Base-by-base conservation (phyloP, 2,329 filamentous ascomycete genomes). In the Fusarium denticulatum region DNA sequence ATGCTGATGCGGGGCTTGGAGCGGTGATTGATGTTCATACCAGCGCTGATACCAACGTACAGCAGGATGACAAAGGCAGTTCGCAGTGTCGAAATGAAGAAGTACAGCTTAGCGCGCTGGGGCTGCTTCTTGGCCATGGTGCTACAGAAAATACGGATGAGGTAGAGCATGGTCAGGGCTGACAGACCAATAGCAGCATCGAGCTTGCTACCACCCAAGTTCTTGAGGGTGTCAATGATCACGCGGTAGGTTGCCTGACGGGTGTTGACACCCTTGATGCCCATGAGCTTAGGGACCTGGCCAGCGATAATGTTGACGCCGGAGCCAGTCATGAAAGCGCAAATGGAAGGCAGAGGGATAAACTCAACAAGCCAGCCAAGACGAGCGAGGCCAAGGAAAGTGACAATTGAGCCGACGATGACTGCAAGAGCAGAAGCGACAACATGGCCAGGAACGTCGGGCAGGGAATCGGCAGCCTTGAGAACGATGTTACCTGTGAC, bases 1-100 rank as follows among this genome's bases (percentile, higher is more conserved):
- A 95, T 88, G 65, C 83, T 86, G 81, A 95, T 91, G 37, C 84
- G 84, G 7, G 90, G 88, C 15, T 91, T 78, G n/a, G 82, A 79
- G 61, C 81, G 86, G 73, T 86, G 86, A 72, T 91, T 81, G 37
- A 92, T 83, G 80, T 94, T 94, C 74, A 89, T 88, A 14, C 93
- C 88, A 72, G 89, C 94, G 81, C 92, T 93, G 80, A 96, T 92
- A 76, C 93, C 85, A 13, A 93, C 94, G 83, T 95, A 96, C 6
- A 96, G 86, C 49, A 96, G 83, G 69, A 96, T 94, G 74, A 95
- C 91, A 78, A 96, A 95, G 4, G 90, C 92, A 9, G 93, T 94
- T 42, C 94, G 90, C 43, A 96, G 86, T 1, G 94, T 96, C 24
- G 90, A 92, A 58, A 91, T 81, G 84, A 96, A 95, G 83, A 96